These are phyloP conservation scores for Cichorium intybus DNA, from an alignment of 140 eudicot species.

Conservation along the genomic window DNA sequence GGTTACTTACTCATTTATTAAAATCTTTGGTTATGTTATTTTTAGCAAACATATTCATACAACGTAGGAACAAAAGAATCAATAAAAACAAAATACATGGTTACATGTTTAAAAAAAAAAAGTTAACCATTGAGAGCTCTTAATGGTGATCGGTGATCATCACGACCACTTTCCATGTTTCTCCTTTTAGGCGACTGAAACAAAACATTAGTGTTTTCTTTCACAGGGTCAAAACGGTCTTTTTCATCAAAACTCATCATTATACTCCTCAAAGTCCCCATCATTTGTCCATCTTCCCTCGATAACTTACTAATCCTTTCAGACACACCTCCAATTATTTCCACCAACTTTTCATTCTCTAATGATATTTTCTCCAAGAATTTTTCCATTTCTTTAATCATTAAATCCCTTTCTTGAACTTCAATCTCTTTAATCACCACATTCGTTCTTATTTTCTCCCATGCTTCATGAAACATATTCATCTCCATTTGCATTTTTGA, in stretches of 20 bases:
- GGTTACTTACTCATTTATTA: too few relatives aligned
- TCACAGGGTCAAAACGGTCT: conserved; percentile 45
- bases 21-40: conserved; percentile 29
- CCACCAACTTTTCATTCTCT: conserved; percentile 39
- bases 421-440: conserved; percentile 56
- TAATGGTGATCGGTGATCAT: conserved; percentile 65
- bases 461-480: conserved; percentile 42
- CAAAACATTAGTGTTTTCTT: conserved; percentile 53
- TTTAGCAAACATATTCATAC: conserved; percentile 21
- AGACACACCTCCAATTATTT: conserved; percentile 25
- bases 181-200: conserved; percentile 41
- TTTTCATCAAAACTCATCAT: conserved; percentile 35
- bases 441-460: conserved; percentile 52
- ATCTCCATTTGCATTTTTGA: conserved; percentile 48
- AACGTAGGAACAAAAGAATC: not conserved
- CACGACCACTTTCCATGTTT: conserved; percentile 40
- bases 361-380: conserved; percentile 34
- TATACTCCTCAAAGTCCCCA: conserved; percentile 50
- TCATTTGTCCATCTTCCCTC: conserved; percentile 50
- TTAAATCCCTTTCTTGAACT: conserved; percentile 40
- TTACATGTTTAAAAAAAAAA: conserved; percentile 6
- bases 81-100: conserved; percentile 6
- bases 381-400: conserved; percentile 54
- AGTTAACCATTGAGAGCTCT: conserved; percentile 58
- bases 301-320: conserved; percentile 43